A percentile compares a stretch with the other conserved stretches of the same genome.
These are phyloP conservation scores for Musa beccarii DNA, from an alignment of 176 grass and related monocot species.

Conservation along the genomic window DNA sequence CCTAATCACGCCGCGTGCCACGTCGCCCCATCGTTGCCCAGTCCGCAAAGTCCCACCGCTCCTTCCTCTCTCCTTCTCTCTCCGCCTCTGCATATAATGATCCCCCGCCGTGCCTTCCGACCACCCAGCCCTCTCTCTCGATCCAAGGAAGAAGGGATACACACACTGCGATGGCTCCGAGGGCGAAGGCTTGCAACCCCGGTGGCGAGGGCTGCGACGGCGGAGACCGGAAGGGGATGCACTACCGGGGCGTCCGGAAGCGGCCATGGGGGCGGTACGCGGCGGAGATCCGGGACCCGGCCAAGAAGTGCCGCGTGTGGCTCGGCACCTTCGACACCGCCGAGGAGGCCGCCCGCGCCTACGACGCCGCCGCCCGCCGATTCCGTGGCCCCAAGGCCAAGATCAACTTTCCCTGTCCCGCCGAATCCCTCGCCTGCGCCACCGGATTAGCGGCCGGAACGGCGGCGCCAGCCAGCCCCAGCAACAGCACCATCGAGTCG, in stretches of 20 bases:
- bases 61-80: no score
- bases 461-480: constrained; percentile 26
- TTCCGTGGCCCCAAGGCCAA: constrained; percentile 1
- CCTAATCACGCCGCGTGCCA: no score
- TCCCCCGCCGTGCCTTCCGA: no score
- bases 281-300: constrained; percentile 92
- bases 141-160: no score
- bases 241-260: constrained; percentile 80
- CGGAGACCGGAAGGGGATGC: not conserved
- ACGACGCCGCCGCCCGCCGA: constrained; percentile 5
- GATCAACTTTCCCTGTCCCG: constrained; percentile 24
- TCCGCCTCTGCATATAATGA: no score
- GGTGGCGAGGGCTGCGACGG: not conserved
- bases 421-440: not conserved
- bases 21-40: no score
- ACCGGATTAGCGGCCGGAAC: constrained; percentile 1
- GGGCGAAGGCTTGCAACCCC: not conserved
- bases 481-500: constrained; percentile 71
- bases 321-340: constrained; percentile 14
- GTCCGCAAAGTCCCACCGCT: no score
- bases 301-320: constrained; percentile 67
- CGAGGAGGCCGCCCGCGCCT: constrained; percentile 2
- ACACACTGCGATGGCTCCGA: constrained; percentile 41
- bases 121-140: no score
- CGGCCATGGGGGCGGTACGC: constrained; percentile 92